A percentile compares a stretch with the other conserved stretches of the same genome.
phyloP scores from a whole-genome alignment of 1,139 yeast genomes.

The Scheffersomyces illinoinensis region DNA sequence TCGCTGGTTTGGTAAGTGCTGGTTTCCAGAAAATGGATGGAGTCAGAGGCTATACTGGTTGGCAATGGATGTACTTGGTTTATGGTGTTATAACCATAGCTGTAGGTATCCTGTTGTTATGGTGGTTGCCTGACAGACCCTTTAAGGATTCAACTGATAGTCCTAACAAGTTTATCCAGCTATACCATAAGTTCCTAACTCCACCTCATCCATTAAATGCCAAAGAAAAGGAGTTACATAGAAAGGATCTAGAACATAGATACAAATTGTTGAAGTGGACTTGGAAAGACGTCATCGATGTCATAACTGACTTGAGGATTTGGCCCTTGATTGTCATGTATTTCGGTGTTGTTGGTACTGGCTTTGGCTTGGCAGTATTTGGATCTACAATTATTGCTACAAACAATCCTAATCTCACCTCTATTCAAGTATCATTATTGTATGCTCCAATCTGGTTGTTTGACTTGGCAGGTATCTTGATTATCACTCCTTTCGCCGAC shows the following conservation, averaged over 20 bases:
- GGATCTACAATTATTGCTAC: conserved; percentile 78
- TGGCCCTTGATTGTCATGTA: conserved; percentile 89
- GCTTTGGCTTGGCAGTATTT: conserved; percentile 81
- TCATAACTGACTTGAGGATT: conserved; percentile 62
- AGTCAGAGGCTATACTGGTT: conserved; percentile 67
- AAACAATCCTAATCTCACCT: conserved; percentile 61
- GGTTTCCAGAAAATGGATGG: conserved; percentile 87
- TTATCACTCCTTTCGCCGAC: conserved; percentile 81
- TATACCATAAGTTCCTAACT: conserved; percentile 28
- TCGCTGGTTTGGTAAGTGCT: conserved; percentile 81
- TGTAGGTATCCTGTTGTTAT: conserved; percentile 62
- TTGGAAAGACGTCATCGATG: conserved; percentile 55
- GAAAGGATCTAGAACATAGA: conserved; percentile 58
- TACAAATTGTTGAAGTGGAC: conserved; percentile 55
- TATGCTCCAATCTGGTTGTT: conserved; percentile 92
- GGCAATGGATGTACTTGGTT: conserved; percentile 85
- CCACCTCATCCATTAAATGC: conserved; percentile 55
- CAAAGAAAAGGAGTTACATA: conserved; percentile 58
- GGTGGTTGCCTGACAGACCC: conserved; percentile 88
- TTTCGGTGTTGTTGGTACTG: conserved; percentile 90
- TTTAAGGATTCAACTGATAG: conserved; percentile 16
- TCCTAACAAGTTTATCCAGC: conserved; percentile 12
- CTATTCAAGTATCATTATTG: conserved; percentile 70
- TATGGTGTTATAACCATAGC: conserved; percentile 74
- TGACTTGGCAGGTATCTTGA: conserved; percentile 75